Conservation (phyloP, 495 filamentous ascomycete genomes). For the Evernia prunastri region DNA sequence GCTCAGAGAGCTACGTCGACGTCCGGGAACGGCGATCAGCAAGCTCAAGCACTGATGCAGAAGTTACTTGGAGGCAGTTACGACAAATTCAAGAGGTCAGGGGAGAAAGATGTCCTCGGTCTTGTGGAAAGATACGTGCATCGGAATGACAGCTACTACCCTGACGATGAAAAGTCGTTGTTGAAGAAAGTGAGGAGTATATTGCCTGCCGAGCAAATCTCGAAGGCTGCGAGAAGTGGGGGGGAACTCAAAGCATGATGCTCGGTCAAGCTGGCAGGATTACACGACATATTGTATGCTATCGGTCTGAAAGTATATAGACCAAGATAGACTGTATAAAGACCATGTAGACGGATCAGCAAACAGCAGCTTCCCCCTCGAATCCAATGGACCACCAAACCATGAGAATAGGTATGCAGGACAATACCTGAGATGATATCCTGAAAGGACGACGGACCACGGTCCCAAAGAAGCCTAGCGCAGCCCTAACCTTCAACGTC, state of each 20-base stretch:
- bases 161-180: constrained; percentile 38
- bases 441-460: neutral
- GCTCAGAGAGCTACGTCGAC: constrained; percentile 33
- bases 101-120: constrained; percentile 29
- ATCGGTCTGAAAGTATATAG: neutral
- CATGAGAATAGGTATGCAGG: no score
- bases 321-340: neutral
- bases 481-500: neutral
- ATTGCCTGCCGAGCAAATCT: constrained; percentile 9
- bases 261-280: neutral
- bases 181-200: constrained; percentile 38
- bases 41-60: constrained; percentile 54
- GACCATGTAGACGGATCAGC: neutral
- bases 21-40: constrained; percentile 50
- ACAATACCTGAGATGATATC: no score
- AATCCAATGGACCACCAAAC: neutral
- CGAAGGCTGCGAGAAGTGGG: neutral
- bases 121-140: constrained; percentile 37
- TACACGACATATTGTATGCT: neutral
- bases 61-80: constrained; percentile 59
- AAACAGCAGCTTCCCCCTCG: neutral
- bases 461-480: constrained; percentile 1
- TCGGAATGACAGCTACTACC: constrained; percentile 43
- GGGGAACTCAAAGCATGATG: neutral
- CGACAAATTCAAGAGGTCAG: constrained; percentile 2